Evolutionary conservation across 148 eudicot genomes (phyloP).

Genomic region (Gaultheria prostrata): DNA sequence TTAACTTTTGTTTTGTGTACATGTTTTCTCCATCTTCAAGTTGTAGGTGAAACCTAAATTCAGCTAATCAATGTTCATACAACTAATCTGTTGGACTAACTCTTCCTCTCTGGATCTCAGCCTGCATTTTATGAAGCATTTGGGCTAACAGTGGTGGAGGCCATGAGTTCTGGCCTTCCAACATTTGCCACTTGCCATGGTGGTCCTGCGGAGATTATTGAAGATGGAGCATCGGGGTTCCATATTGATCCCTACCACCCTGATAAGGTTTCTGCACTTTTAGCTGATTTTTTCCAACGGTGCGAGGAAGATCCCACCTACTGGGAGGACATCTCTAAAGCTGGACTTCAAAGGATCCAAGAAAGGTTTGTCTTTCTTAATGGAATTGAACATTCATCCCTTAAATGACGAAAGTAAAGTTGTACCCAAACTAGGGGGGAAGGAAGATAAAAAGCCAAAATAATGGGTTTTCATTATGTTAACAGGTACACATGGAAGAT

Average conservation of each 20-base stretch:
- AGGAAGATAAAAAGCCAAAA: background rate
- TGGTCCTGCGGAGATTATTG: conserved; percentile 92
- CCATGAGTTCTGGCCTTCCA: conserved; percentile 96
- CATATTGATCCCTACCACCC: conserved; percentile 98
- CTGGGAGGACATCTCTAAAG: conserved; percentile 69
- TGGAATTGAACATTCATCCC: background rate
- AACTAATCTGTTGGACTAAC: background rate
- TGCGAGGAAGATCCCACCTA: conserved; percentile 55
- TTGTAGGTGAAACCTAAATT: too few relatives aligned
- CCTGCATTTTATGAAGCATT: conserved; percentile 98
- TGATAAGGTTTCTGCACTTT: conserved; percentile 53
- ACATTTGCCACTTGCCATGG: conserved; percentile 98
- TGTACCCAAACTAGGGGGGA: too few relatives aligned
- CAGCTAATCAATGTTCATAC: too few relatives aligned
- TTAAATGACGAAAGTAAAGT: background rate
- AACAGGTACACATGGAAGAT: conserved; percentile 94
- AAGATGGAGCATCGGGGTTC: conserved; percentile 80
- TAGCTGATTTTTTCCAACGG: conserved; percentile 56
- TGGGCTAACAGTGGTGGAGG: conserved; percentile 97
- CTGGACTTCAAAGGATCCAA: conserved; percentile 62
- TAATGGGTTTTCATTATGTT: background rate
- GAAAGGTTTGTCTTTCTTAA: conserved; percentile 59
- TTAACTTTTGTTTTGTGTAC: too few relatives aligned
- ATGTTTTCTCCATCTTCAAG: too few relatives aligned
- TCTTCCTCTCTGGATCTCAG: conserved; percentile 28